A percentile compares a stretch with the other conserved stretches of the same genome.
Conservation (phyloP, 768 basidiomycete species). For the Nidularia sp. region DNA sequence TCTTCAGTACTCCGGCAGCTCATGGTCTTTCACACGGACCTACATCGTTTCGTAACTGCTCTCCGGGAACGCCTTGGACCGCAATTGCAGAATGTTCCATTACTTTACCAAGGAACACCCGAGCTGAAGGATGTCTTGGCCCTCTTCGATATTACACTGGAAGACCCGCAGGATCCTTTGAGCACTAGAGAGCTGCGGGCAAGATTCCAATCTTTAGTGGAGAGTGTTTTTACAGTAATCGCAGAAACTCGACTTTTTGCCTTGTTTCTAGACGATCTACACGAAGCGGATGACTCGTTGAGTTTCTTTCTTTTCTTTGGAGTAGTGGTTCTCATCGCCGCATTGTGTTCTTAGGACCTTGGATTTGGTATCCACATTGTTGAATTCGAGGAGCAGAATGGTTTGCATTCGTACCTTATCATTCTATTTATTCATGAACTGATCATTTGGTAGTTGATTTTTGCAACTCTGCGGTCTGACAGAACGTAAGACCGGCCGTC, state of each 20-base stretch:
- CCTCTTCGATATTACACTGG: conserved; percentile 48
- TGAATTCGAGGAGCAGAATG: conserved; percentile 65
- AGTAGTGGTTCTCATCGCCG: background rate
- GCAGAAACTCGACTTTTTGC: conserved; percentile 69
- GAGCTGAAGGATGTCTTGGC: conserved; percentile 62
- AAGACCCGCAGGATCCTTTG: conserved; percentile 49
- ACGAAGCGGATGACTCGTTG: conserved; percentile 71
- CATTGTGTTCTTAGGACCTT: conserved; percentile 39
- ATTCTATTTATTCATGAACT: conserved; percentile 2
- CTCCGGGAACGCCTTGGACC: conserved; percentile 63
- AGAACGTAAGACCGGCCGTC: conserved; percentile 33
- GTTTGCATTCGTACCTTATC: conserved; percentile 23
- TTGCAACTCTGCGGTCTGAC: conserved; percentile 58
- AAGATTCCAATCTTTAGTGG: conserved; percentile 66
- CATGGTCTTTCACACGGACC: conserved; percentile 69
- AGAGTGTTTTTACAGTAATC: conserved; percentile 65
- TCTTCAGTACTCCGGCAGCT: conserved; percentile 71
- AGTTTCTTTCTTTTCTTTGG: conserved; percentile 2
- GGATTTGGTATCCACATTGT: conserved; percentile 59
- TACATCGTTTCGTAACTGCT: conserved; percentile 59
- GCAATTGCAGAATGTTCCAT: conserved; percentile 63
- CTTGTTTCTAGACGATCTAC: conserved; percentile 69
- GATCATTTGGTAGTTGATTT: conserved; percentile 44
- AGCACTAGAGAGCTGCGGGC: conserved; percentile 60
- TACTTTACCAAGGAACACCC: conserved; percentile 68